A percentile compares a stretch with the other conserved stretches of the same genome.
These are phyloP conservation scores for Clarireedia homoeocarpa DNA, from an alignment of 2,329 filamentous ascomycete genomes.

Conservation along the genomic window DNA sequence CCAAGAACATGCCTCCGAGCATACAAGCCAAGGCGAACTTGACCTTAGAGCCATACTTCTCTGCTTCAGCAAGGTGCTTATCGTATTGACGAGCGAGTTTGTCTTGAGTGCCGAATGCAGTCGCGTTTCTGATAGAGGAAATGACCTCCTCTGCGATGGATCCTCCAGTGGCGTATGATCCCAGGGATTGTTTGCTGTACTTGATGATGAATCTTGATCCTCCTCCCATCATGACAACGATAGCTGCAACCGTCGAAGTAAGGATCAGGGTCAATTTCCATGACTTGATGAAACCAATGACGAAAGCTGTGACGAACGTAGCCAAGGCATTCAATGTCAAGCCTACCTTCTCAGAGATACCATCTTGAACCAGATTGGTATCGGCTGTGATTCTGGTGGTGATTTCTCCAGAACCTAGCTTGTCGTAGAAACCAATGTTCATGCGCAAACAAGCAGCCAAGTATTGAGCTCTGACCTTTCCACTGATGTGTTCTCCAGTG, in stretches of 20 bases:
- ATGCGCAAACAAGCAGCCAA: slow-evolving; percentile 76
- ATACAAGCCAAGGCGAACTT: slow-evolving; percentile 69
- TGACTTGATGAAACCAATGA: slow-evolving; percentile 84
- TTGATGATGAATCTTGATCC: slow-evolving; percentile 70
- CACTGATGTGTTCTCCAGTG: slow-evolving; percentile 69
- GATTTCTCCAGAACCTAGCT: slow-evolving; percentile 85
- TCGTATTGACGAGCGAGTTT: slow-evolving; percentile 87
- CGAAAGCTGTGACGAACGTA: slow-evolving; percentile 80
- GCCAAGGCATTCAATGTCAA: slow-evolving; percentile 69
- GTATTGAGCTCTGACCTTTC: slow-evolving; percentile 76
- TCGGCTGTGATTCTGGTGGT: slow-evolving; percentile 92
- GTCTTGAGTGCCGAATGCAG: slow-evolving; percentile 88
- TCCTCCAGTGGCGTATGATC: slow-evolving; percentile 76
- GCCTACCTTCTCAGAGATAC: slow-evolving; percentile 83
- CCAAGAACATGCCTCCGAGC: slow-evolving; percentile 74
- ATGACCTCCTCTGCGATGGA: slow-evolving; percentile 91
- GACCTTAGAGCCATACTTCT: slow-evolving; percentile 67
- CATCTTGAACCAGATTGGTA: slow-evolving; percentile 88
- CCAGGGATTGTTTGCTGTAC: slow-evolving; percentile 69
- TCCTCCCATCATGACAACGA: slow-evolving; percentile 68
- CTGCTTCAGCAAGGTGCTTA: slow-evolving; percentile 61
- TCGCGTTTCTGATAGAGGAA: slow-evolving; percentile 84
- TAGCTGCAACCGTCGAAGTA: slow-evolving; percentile 69
- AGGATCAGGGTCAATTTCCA: slow-evolving; percentile 93
- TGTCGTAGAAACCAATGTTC: slow-evolving; percentile 91